Evolutionary conservation across 2,329 filamentous ascomycete genomes (phyloP).

Genomic region (Trichothecium roseum): DNA sequence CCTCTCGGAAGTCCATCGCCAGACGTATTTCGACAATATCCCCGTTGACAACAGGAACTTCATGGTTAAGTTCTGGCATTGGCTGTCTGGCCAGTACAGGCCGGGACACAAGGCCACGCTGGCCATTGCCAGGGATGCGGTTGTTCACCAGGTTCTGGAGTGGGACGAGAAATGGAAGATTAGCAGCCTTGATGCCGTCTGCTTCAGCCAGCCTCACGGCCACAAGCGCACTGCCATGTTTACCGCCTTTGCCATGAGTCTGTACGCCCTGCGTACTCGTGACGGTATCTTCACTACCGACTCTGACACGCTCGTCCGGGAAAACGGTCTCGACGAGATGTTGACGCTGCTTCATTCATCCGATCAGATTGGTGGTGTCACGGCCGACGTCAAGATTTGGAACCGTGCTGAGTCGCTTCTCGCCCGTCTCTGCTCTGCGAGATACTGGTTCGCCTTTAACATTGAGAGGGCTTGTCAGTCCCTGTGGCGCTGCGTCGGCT

Average conservation of each 20-base stretch:
- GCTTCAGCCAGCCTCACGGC: slow-evolving; percentile 4
- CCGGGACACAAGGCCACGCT: slow-evolving; percentile 5
- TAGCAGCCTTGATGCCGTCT: slow-evolving; percentile 4
- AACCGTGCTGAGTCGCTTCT: slow-evolving; percentile 7
- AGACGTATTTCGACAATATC: slow-evolving; percentile 6
- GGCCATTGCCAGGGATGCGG: slow-evolving; percentile 1
- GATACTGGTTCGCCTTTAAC: slow-evolving; percentile 9
- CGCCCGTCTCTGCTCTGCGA: slow-evolving; percentile 6
- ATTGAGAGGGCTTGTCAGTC: slow-evolving; percentile 8
- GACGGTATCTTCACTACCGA: slow-evolving; percentile 8
- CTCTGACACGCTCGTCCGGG: slow-evolving; percentile 5
- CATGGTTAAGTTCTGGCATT: slow-evolving; percentile 5
- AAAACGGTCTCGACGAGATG: slow-evolving; percentile 7
- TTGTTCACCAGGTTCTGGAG: slow-evolving; percentile 5
- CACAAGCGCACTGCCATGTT: slow-evolving; percentile 8
- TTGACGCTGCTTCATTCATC: slow-evolving; percentile 6
- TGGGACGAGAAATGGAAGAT: slow-evolving; percentile 8
- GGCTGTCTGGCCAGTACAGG: slow-evolving; percentile 4
- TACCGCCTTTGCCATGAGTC: slow-evolving; percentile 7
- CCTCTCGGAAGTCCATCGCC: slow-evolving; percentile 7
- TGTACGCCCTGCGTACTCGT: slow-evolving; percentile 5
- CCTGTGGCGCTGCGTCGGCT: slow-evolving; percentile 8
- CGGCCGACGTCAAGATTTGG: slow-evolving; percentile 9
- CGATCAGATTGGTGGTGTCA: slow-evolving; percentile 6
- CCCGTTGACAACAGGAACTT: slow-evolving; percentile 3